phyloP scores from a whole-genome alignment of 2,329 filamentous ascomycete species.

The Paraphaeosphaeria sporulosa region DNA sequence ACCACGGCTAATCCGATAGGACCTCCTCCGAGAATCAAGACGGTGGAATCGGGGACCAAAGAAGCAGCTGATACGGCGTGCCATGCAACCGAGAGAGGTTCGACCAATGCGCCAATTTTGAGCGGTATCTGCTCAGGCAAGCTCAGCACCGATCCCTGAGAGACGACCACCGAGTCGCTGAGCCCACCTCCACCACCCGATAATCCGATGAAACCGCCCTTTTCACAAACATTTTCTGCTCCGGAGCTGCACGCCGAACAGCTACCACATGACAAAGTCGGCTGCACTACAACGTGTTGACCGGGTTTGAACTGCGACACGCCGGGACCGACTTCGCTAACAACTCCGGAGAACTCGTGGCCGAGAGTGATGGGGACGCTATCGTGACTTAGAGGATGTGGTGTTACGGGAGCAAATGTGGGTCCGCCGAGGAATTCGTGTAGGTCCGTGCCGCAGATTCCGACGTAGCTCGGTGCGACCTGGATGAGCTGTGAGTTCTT shows the following conservation, averaged over 20 bases:
- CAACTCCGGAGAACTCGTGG: conserved; percentile 69
- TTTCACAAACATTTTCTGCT: conserved; percentile 66
- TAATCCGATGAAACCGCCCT: conserved; percentile 62
- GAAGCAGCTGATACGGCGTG: conserved; percentile 64
- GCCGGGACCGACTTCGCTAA: conserved; percentile 64
- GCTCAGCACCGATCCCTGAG: conserved; percentile 57
- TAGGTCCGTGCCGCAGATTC: conserved; percentile 62
- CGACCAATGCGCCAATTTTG: conserved; percentile 65
- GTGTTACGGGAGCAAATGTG: conserved; percentile 58
- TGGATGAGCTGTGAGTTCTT: conserved; percentile 20
- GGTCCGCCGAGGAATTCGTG: conserved; percentile 62
- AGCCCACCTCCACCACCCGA: conserved; percentile 63
- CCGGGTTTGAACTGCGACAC: conserved; percentile 60
- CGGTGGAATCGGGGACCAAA: conserved; percentile 56
- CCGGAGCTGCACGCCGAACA: conserved; percentile 64
- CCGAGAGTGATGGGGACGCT: conserved; percentile 67
- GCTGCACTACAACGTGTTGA: conserved; percentile 66
- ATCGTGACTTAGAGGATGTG: conserved; percentile 66
- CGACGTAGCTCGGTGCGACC: conserved; percentile 58
- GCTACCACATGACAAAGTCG: conserved; percentile 64
- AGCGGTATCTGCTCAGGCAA: conserved; percentile 62
- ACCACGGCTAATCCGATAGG: conserved; percentile 69
- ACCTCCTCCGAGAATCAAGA: conserved; percentile 67
- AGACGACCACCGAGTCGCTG: conserved; percentile 62
- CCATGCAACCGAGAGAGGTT: conserved; percentile 71